Evolutionary conservation across 2,329 filamentous ascomycete species (phyloP).

Genomic region (Colletotrichum incanum): DNA sequence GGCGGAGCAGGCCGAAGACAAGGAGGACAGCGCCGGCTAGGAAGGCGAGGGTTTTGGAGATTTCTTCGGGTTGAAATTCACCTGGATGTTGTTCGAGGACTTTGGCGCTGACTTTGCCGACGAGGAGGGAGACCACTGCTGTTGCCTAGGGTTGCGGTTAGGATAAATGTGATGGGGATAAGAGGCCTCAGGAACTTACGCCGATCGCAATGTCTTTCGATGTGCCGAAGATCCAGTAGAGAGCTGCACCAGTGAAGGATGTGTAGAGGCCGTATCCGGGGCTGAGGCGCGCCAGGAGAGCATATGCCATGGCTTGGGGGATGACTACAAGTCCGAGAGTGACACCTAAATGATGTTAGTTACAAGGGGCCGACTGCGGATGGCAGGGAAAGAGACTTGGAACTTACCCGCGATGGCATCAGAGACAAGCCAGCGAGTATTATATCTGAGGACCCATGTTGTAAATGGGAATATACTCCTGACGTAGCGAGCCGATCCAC

Average conservation of each 20-base stretch:
- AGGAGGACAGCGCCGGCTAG: conserved; percentile 65
- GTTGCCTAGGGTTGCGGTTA: conserved; percentile 64
- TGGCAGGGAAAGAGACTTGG: not conserved
- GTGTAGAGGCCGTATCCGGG: conserved; percentile 84
- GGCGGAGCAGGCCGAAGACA: conserved; percentile 64
- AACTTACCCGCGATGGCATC: conserved; percentile 79
- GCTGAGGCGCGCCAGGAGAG: conserved; percentile 76
- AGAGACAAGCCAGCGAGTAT: conserved; percentile 79
- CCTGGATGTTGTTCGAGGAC: conserved; percentile 55
- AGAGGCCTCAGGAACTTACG: conserved; percentile 50
- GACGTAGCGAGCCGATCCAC: conserved; percentile 66
- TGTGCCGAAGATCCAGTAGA: conserved; percentile 89
- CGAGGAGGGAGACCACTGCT: conserved; percentile 66
- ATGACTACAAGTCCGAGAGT: conserved; percentile 78
- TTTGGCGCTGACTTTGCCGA: conserved; percentile 61
- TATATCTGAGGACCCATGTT: conserved; percentile 80
- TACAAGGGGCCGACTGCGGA: too few relatives aligned
- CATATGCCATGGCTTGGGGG: conserved; percentile 87
- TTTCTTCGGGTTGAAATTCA: conserved; percentile 48
- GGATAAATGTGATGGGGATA: not conserved
- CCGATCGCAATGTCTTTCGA: conserved; percentile 90
- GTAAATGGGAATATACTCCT: conserved; percentile 74
- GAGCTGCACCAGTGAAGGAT: conserved; percentile 83
- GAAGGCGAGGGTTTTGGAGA: conserved; percentile 65
- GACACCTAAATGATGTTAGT: conserved; percentile 51